Base-by-base conservation (phyloP, 192 early-diverging fungal genomes). In the Coemansia sp. region DNA sequence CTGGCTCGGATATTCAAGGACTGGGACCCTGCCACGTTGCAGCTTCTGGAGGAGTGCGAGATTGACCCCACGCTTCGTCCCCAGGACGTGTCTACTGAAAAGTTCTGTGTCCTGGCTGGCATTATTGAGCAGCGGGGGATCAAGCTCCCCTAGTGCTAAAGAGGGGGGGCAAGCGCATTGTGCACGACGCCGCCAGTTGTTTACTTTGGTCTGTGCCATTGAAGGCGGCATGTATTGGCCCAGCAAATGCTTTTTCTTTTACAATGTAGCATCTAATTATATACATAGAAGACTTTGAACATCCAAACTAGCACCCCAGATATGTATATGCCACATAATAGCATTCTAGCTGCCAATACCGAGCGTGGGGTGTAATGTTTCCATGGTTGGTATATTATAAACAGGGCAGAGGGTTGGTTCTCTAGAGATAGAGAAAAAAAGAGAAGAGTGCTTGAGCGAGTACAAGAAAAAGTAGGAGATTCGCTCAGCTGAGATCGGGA, bases 81-180 rank as follows among this genome's bases (percentile, higher is more conserved):
- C 8, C 82, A 90, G 60, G 87, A 91, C 40, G 77, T 93, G 48
- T 67, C 86, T 3, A 89, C 86, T 5, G 85, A 85, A 40, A 70
- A 86, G 52, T 89, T 88, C 56, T 89, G 88, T 62, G 45, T 72
- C 10, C 49, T 91, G 32, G 89, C 92, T 3, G 71, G 75, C 26
- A 53, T 76, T 49, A 86, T 81, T 39, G 82, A 84, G 49, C 67
- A 79, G 65, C 76, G 60, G 57, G 65, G 47, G 5, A 84, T 71
- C 59, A 74, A 58, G 61, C 63, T 83, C 12, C 76, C 76, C 2
- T 72, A 32, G 32, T 32, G 32, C 32, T 32, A 63, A 43, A 39
- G 21, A 21, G 21, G 21, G 38, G 49, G 18, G 26, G 1, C 21
- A 54, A 23, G 50, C 23, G 23, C 52, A 9, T 26, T 26, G 7